Percentiles rank a stretch among this genome's conserved stretches.
These are phyloP conservation scores for Sphaerulina populicola DNA, from an alignment of 2,329 filamentous ascomycete genomes.

Conservation along the genomic window DNA sequence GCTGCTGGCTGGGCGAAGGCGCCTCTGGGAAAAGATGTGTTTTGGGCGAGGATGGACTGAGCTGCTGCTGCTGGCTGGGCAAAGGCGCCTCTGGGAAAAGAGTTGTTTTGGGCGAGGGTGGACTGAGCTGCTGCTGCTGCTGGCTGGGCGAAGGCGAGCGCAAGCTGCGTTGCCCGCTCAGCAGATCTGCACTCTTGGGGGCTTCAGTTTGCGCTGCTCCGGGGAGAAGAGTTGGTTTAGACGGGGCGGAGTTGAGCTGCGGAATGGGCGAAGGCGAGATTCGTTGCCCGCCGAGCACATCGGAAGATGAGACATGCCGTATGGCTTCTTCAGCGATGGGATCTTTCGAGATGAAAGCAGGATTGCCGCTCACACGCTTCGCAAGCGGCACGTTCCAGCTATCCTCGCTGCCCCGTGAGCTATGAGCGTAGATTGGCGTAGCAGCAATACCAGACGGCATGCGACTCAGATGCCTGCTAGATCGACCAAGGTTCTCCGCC, in stretches of 20 bases:
- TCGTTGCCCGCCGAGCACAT: slow-evolving; percentile 4
- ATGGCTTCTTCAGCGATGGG: background rate
- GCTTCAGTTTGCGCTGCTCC: too few species aligned
- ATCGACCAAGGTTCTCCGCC: background rate
- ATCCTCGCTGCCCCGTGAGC: slow-evolving; percentile 9
- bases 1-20: background rate
- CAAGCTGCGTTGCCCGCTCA: too few species aligned
- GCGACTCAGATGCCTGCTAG: slow-evolving; percentile 1
- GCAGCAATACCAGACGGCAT: slow-evolving; percentile 8
- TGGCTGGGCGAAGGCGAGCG: too few species aligned
- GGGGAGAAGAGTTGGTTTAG: slow-evolving; percentile 15
- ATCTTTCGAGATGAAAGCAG: slow-evolving; percentile 4
- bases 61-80: too few species aligned
- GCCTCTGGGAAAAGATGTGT: too few species aligned
- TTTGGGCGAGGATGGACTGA: too few species aligned
- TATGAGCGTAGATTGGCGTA: slow-evolving; percentile 11
- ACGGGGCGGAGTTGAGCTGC: background rate
- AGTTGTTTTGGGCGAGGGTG: slow-evolving; percentile 13
- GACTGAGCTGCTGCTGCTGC: too few species aligned
- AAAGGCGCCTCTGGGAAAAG: slow-evolving; percentile 2
- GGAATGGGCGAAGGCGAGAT: slow-evolving; percentile 1
- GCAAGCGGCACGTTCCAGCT: slow-evolving; percentile 19
- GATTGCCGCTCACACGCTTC: slow-evolving; percentile 18
- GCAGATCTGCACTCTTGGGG: too few species aligned
- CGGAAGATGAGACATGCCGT: slow-evolving; percentile 5